Percentiles rank a stretch among this genome's conserved stretches.
These are phyloP conservation scores for Trametes coccinea DNA, from an alignment of 768 basidiomycete species.

Conservation along the genomic window DNA sequence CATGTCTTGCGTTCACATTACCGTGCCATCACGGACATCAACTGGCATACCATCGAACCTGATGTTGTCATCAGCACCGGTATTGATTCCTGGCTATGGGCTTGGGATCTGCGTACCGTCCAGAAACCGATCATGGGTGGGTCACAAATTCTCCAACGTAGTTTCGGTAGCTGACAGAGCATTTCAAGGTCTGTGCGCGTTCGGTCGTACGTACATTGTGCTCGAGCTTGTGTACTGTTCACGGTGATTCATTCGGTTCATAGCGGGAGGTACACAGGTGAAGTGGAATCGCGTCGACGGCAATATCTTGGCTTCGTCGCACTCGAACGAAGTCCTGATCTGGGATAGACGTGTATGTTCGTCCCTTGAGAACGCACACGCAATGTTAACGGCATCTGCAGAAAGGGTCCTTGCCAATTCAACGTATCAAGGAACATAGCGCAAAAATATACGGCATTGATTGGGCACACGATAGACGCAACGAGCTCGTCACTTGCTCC, in stretches of 20 bases:
- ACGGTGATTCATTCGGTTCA: constrained; percentile 1
- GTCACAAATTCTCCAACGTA: constrained; percentile 3
- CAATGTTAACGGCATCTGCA: constrained; percentile 29
- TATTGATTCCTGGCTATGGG: constrained; percentile 93
- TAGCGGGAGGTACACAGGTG: constrained; percentile 90
- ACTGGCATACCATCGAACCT: constrained; percentile 89
- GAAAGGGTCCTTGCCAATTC: constrained; percentile 87
- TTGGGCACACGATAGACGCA: constrained; percentile 77
- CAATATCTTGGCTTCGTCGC: constrained; percentile 87
- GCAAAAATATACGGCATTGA: constrained; percentile 97
- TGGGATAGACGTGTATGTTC: constrained; percentile 88
- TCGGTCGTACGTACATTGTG: constrained; percentile 44
- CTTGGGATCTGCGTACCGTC: constrained; percentile 76
- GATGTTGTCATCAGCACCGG: constrained; percentile 87
- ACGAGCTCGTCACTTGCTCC: constrained; percentile 91
- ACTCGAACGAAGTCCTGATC: constrained; percentile 81
- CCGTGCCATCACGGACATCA: constrained; percentile 96
- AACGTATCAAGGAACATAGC: constrained; percentile 76
- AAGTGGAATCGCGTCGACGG: constrained; percentile 94
- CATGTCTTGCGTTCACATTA: constrained; percentile 88
- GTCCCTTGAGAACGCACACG: too few species aligned
- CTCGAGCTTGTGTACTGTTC: neutral
- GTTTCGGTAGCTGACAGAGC: neutral
- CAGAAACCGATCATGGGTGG: constrained; percentile 67
- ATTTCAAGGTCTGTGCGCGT: constrained; percentile 51